These are phyloP conservation scores for Plasmodium knowlesi DNA, from an alignment of 169 alveolate species.

Conservation along the genomic window DNA sequence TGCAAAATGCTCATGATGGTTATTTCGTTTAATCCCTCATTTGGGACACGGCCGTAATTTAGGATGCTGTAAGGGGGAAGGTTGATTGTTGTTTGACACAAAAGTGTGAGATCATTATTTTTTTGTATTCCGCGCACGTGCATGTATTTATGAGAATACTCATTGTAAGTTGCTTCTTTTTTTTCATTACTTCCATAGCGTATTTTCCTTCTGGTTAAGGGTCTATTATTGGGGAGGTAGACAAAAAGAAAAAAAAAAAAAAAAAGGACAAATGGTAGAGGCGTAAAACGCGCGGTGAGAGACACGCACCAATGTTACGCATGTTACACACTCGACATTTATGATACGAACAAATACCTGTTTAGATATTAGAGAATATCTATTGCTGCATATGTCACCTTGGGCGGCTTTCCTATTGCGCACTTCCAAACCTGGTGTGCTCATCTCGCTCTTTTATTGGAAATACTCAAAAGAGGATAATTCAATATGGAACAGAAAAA, in stretches of 20 bases:
- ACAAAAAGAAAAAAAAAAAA: not conserved
- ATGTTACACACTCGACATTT: not conserved
- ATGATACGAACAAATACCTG: constrained; percentile 26
- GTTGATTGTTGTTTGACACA: not conserved
- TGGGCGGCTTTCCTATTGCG: not conserved
- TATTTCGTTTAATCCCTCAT: constrained; percentile 67
- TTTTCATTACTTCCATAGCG: constrained; percentile 55
- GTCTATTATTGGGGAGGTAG: constrained; percentile 1
- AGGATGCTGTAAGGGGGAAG: constrained; percentile 18
- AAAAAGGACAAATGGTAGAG: not conserved
- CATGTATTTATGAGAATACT: not conserved
- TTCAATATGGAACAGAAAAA: not conserved
- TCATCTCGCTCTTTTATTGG: not conserved
- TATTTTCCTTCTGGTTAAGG: constrained; percentile 40
- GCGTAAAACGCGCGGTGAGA: not conserved
- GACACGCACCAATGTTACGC: not conserved
- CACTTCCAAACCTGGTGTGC: not conserved
- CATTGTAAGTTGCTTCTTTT: not conserved
- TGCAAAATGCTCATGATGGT: constrained; percentile 58
- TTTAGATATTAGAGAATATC: constrained; percentile 53
- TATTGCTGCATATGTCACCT: not conserved
- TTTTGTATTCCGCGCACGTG: not conserved
- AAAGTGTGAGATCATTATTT: not conserved
- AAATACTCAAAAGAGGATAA: not conserved
- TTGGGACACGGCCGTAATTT: constrained; percentile 29